These are phyloP conservation scores for Coix lacrymajobi DNA, from an alignment of 176 grass and related monocot species.

Conservation along the genomic window DNA sequence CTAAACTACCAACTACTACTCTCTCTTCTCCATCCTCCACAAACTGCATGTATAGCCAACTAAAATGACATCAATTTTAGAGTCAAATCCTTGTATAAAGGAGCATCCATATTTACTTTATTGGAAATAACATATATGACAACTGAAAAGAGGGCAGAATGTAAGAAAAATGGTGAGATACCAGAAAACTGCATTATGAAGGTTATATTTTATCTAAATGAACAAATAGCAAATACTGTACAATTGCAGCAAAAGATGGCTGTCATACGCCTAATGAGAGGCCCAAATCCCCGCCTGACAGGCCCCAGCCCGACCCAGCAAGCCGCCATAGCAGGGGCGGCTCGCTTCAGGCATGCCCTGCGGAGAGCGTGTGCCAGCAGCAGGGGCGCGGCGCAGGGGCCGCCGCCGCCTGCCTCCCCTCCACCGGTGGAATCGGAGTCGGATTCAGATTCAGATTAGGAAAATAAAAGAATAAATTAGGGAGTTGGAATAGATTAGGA, in stretches of 20 bases:
- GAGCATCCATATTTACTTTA: background rate
- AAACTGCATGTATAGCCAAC: constrained; percentile 56
- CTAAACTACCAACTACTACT: constrained; percentile 76
- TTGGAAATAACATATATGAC: constrained; percentile 2
- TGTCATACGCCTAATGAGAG: too few species aligned
- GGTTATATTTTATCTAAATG: background rate
- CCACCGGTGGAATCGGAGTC: too few species aligned
- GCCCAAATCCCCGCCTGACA: too few species aligned
- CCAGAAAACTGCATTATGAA: background rate
- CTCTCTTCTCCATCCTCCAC: constrained; percentile 72
- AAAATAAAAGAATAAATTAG: too few species aligned
- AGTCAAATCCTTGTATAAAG: background rate
- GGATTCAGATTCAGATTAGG: too few species aligned
- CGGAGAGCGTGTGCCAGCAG: too few species aligned
- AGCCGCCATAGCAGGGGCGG: too few species aligned
- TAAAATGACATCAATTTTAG: background rate
- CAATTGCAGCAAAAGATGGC: background rate
- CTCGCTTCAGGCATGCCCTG: too few species aligned
- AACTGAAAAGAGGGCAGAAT: background rate
- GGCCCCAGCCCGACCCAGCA: too few species aligned
- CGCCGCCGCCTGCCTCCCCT: too few species aligned
- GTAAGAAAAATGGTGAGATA: background rate
- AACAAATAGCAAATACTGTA: background rate
- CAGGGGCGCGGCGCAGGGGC: too few species aligned
- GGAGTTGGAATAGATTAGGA: too few species aligned